Conservation (phyloP, 805 yeast species). For the Sugiyamaella mastotermitis region DNA sequence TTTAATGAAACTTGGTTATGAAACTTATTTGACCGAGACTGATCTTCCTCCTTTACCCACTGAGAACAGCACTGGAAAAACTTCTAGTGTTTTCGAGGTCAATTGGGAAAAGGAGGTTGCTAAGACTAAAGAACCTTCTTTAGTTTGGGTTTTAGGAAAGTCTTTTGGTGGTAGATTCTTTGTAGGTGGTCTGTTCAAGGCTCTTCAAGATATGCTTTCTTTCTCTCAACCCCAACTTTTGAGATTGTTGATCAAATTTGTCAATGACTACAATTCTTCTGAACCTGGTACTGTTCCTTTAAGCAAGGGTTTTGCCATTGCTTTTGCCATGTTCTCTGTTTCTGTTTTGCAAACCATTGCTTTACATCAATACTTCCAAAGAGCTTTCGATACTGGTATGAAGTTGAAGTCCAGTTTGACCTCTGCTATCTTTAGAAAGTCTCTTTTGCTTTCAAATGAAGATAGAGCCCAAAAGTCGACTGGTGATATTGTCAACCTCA, state of each 20-base stretch:
- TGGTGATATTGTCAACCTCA: constrained; percentile 74
- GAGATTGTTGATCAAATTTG: constrained; percentile 55
- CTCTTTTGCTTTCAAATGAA: constrained; percentile 50
- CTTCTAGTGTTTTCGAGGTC: constrained; percentile 41
- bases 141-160: constrained; percentile 52
- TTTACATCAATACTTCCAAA: constrained; percentile 59
- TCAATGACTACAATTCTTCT: constrained; percentile 39
- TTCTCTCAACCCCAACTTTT: constrained; percentile 85
- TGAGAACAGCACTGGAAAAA: constrained; percentile 54
- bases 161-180: constrained; percentile 73
- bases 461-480: constrained; percentile 56
- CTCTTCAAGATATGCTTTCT: constrained; percentile 69
- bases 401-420: constrained; percentile 60
- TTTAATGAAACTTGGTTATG: constrained; percentile 72
- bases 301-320: constrained; percentile 56
- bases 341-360: constrained; percentile 56
- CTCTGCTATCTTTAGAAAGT: constrained; percentile 60
- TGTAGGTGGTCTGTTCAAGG: constrained; percentile 67
- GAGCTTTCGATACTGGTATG: constrained; percentile 51
- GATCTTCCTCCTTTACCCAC: constrained; percentile 81
- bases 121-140: constrained; percentile 36
- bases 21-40: constrained; percentile 39
- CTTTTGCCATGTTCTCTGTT: constrained; percentile 55
- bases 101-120: constrained; percentile 57
- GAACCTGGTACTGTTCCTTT: constrained; percentile 29